Base-by-base conservation (phyloP, 176 grass and related monocot genomes). In the Metroxylon sagu region DNA sequence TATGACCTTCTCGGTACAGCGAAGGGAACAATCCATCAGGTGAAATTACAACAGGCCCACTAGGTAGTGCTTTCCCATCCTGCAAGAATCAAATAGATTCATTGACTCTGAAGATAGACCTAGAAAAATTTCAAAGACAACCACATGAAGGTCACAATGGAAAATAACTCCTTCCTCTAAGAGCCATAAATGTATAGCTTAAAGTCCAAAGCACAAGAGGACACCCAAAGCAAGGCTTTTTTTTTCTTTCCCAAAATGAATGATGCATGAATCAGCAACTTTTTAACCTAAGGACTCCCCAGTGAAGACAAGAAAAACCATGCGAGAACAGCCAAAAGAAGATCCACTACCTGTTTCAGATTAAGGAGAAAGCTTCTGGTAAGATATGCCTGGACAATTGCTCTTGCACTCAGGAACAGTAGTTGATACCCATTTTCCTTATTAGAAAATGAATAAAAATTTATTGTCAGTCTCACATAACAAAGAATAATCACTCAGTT, bases 341-440 rank as follows among this genome's bases (percentile, higher is more conserved):
- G 28, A 64, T 43, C 8, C 25, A 26, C 57, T 80, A 98, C 94
- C 88, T 98, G 94, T 74, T 98, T 98, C 62, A 98, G 79, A 85
- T 98, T 93, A 62, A 85, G 78, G 51, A 98, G 94, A 72, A 89
- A 98, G 56, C 70, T 98, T 85, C 89, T 98, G 16, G 94, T 98
- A 49, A 98, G 81, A 75, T 98, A 93, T 59, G 94, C 94, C 73
- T 93, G 94, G 48, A 98, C 85, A 68, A 98, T 98, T 64, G 94
- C 88, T 85, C 94, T 89, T 71, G 94, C 94, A 62, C 94, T 98
- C 71, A 98, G 82, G 74, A 98, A 98, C 59, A 98, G 66, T 56
- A 98, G 74, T 75, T 98, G 94, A 79, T 98, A 98, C 52, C 94
- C 88, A 16, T 98, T 98, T 92, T 98, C 94, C 94, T 98, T 52